Base-by-base conservation (phyloP, 306 rosid genomes). In the Cicer bijugum region DNA sequence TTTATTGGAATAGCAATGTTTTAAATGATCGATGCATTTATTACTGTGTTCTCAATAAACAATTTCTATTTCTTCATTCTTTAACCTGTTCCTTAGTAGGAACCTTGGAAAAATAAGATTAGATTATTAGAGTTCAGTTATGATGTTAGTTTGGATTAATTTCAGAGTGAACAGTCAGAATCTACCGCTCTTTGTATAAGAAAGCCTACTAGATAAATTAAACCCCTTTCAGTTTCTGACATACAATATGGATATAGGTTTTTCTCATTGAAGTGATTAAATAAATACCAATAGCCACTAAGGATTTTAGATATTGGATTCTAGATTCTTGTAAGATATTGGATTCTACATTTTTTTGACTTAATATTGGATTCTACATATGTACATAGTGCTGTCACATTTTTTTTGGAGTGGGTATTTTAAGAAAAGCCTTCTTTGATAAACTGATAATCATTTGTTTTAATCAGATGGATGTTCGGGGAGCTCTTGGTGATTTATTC, bases 381-480 rank as follows among this genome's bases (percentile, higher is more conserved):
- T 45, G 20, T 33, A 10, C 81, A 46, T 9, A 5, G 37, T 51
- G 60, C 40, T 69, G 53, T 19, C 5, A 12, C 43, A 2, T 11
- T 59, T 59, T 33, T 52, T 38, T 0, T 45, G 62, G 50, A n/a
- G 39, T 6, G 20, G 4, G 12, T 38, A 44, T 38, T 33, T 44
- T 59, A 7, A 59, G 12, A 43, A 50, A 47, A 39, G 39, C 61
- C 39, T 67, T 14, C 38, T 39, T n/a, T 37, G 44, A 33, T 73
- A 23, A 71, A 60, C 77, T 84, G 75, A 79, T 74, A 61, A 44
- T 74, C 60, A 68, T 11, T 74, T 66, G 80, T 6, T 82, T 76
- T 83, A 62, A 79, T 79, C 91, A 95, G 99, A 92, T 95, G 92
- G 97, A 95, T 69, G 80, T 95, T 71, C 97, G 99, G 37, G 97